Evolutionary conservation across 306 rosid species (phyloP).

Genomic region (Medicago arabica): DNA sequence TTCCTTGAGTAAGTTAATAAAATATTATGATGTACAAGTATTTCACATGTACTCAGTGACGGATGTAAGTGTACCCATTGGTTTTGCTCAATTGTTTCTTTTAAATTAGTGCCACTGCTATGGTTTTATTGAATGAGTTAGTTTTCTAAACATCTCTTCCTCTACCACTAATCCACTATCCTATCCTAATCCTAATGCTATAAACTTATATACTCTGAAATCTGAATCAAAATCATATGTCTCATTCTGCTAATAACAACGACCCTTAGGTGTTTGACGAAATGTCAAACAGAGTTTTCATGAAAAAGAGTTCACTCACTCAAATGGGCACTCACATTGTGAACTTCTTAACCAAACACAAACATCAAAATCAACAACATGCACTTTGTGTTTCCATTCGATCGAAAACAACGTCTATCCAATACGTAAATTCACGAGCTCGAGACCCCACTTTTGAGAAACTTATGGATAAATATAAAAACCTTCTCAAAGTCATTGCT

Average conservation of each 20-base stretch:
- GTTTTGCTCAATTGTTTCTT: background rate
- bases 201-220: background rate
- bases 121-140: background rate
- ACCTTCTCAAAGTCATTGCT: constrained; percentile 76
- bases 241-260: background rate
- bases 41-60: too few species aligned
- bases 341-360: constrained; percentile 48
- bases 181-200: background rate
- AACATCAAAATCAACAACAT: constrained; percentile 39
- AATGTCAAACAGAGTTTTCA: constrained; percentile 45
- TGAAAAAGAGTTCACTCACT: constrained; percentile 5
- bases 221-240: background rate
- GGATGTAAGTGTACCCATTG: too few species aligned
- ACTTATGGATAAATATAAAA: constrained; percentile 82
- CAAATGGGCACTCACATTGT: constrained; percentile 43
- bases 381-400: constrained; percentile 44
- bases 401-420: constrained; percentile 70
- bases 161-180: too few species aligned
- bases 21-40: too few species aligned
- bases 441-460: constrained; percentile 95
- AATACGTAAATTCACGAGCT: constrained; percentile 73
- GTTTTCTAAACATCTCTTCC: too few species aligned
- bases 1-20: too few species aligned
- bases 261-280: constrained; percentile 45
- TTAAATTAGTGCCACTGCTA: background rate